Evolutionary conservation across 148 eudicot genomes (phyloP).

Genomic region (Gaultheria prostrata): DNA sequence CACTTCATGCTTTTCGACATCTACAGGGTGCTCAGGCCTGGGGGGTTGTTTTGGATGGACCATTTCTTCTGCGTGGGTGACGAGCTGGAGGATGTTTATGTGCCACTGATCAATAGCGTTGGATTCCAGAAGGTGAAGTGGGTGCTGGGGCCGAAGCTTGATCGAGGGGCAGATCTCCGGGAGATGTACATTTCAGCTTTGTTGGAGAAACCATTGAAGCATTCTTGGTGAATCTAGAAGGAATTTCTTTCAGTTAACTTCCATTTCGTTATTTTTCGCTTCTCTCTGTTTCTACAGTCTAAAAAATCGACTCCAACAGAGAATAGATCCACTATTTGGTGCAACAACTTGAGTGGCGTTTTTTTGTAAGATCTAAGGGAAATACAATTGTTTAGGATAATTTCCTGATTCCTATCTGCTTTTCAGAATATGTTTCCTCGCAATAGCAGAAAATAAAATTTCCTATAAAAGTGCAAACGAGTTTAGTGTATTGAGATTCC

Average conservation of each 20-base stretch:
- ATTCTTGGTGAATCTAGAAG: constrained; percentile 33
- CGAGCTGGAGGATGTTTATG: constrained; percentile 30
- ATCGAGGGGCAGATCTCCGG: constrained; percentile 33
- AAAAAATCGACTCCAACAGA: background rate
- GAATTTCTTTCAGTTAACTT: background rate
- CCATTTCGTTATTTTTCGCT: background rate
- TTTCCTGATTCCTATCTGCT: background rate
- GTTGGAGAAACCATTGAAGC: constrained; percentile 44
- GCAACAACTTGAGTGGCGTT: background rate
- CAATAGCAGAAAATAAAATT: background rate
- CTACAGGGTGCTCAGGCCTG: constrained; percentile 39
- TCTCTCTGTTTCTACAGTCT: background rate
- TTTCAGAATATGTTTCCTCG: background rate
- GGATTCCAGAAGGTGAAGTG: constrained; percentile 46
- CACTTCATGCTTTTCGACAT: constrained; percentile 33
- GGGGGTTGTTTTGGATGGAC: constrained; percentile 44
- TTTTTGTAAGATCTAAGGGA: background rate
- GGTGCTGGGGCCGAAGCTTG: constrained; percentile 41
- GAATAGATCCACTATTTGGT: background rate
- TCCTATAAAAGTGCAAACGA: background rate
- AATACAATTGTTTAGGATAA: background rate
- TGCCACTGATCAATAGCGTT: constrained; percentile 32
- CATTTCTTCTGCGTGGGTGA: constrained; percentile 42
- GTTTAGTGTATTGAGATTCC: background rate
- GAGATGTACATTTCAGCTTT: constrained; percentile 52